Conservation (phyloP, 2,329 filamentous ascomycete species). For the Fusarium piperis region DNA sequence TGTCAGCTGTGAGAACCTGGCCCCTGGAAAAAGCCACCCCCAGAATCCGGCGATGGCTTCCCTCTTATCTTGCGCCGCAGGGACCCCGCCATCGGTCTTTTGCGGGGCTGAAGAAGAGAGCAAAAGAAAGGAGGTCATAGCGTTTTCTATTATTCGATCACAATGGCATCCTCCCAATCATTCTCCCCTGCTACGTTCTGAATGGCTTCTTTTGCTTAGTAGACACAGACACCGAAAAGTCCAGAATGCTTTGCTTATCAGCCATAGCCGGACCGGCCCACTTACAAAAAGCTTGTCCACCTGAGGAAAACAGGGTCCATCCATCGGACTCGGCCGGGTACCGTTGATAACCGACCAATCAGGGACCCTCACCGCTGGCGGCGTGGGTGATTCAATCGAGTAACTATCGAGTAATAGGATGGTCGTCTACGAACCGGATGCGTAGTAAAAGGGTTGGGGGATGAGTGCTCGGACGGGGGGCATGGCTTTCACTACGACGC, state of each 20-base stretch:
- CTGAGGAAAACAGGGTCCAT: constrained; percentile 22
- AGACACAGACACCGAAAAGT: background rate
- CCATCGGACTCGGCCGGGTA: constrained; percentile 38
- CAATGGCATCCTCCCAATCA: constrained; percentile 21
- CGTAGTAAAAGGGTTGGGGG: background rate
- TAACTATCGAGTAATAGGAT: constrained; percentile 55
- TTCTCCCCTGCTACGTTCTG: background rate
- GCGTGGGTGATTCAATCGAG: constrained; percentile 55
- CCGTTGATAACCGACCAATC: constrained; percentile 39
- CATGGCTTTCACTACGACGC: background rate
- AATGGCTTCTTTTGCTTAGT: background rate
- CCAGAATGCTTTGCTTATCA: constrained; percentile 16
- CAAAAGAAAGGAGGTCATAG: background rate
- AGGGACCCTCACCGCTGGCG: constrained; percentile 25
- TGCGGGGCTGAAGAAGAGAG: background rate
- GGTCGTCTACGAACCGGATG: background rate
- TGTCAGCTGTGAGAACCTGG: background rate
- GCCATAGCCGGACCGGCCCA: constrained; percentile 13
- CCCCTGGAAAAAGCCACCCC: constrained; percentile 5
- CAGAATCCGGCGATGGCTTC: constrained; percentile 21
- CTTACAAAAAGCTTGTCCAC: constrained; percentile 28
- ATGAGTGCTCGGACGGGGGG: constrained; percentile 4
- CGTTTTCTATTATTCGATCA: constrained; percentile 27
- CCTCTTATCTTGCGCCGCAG: constrained; percentile 11
- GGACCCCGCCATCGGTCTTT: constrained; percentile 15